A percentile compares a stretch with the other conserved stretches of the same genome.
phyloP scores from a whole-genome alignment of 306 rosid species.

The Elaeagnus macrophylla region DNA sequence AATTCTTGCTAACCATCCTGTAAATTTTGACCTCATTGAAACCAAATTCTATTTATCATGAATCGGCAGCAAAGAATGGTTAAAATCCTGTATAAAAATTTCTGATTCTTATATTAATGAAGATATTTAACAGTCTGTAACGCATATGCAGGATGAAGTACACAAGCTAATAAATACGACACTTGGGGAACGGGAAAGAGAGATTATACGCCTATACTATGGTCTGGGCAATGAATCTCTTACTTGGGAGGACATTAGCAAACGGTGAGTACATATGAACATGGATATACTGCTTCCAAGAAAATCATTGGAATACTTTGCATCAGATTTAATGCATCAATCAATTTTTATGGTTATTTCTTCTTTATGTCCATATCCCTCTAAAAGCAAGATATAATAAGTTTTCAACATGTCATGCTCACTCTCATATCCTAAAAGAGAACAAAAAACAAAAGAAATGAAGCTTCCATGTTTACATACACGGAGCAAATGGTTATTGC shows the following conservation, averaged over 20 bases:
- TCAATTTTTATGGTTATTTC: too few relatives aligned
- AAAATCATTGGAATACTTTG: too few relatives aligned
- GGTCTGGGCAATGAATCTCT: slow-evolving; percentile 82
- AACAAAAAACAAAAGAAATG: too few relatives aligned
- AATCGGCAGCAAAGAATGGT: background rate
- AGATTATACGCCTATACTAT: slow-evolving; percentile 75
- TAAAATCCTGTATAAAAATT: background rate
- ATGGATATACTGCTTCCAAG: too few relatives aligned
- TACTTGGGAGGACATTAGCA: slow-evolving; percentile 96
- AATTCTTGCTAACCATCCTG: background rate
- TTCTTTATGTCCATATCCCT: too few relatives aligned
- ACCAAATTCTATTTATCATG: background rate
- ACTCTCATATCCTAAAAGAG: too few relatives aligned
- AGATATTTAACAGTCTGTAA: background rate
- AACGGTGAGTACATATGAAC: slow-evolving; percentile 54
- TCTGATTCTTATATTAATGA: background rate
- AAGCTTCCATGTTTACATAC: too few relatives aligned
- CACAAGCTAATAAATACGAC: slow-evolving; percentile 58
- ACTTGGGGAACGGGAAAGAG: slow-evolving; percentile 77
- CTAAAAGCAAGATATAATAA: too few relatives aligned
- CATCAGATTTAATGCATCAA: too few relatives aligned
- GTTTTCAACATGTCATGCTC: too few relatives aligned
- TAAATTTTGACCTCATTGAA: background rate
- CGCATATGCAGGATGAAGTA: slow-evolving; percentile 67
- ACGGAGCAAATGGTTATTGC: too few relatives aligned